Evolutionary conservation across 106 monocot genomes (phyloP).

Genomic region (Acorus calamus): DNA sequence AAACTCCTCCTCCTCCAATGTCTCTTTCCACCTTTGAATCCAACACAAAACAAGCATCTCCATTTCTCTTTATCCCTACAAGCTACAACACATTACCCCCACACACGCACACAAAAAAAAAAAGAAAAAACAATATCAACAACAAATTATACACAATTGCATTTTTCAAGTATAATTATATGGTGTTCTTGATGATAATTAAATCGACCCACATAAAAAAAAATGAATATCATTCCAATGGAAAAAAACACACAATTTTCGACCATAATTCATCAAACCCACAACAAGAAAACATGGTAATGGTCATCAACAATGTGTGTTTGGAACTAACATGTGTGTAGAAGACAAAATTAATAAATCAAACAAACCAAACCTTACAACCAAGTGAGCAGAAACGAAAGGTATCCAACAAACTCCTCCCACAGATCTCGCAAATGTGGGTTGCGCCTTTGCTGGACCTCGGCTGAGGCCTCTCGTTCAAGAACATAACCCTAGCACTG

Average conservation of each 20-base stretch:
- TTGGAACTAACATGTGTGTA: neutral
- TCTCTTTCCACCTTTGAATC: constrained; percentile 2
- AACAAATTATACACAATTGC: too few relatives aligned
- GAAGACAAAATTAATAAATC: neutral
- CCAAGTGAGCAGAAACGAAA: constrained; percentile 77
- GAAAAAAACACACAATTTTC: too few relatives aligned
- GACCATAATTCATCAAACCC: too few relatives aligned
- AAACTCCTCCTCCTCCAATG: neutral
- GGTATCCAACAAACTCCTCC: constrained; percentile 59
- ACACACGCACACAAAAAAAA: too few relatives aligned
- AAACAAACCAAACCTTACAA: constrained; percentile 37
- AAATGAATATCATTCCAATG: too few relatives aligned
- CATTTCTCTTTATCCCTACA: constrained; percentile 47
- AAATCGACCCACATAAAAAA: too few relatives aligned
- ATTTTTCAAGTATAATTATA: too few relatives aligned
- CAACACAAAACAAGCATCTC: constrained; percentile 40
- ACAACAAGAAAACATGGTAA: too few relatives aligned
- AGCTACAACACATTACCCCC: constrained; percentile 12
- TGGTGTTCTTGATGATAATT: too few relatives aligned
- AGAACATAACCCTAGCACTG: constrained; percentile 76
- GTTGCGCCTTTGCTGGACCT: constrained; percentile 23
- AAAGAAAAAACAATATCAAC: too few relatives aligned
- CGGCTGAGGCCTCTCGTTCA: constrained; percentile 83
- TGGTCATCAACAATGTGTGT: neutral
- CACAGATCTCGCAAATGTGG: constrained; percentile 74